These are phyloP conservation scores for Ochetophila trinervis DNA, from an alignment of 306 rosid genomes.

Conservation along the genomic window DNA sequence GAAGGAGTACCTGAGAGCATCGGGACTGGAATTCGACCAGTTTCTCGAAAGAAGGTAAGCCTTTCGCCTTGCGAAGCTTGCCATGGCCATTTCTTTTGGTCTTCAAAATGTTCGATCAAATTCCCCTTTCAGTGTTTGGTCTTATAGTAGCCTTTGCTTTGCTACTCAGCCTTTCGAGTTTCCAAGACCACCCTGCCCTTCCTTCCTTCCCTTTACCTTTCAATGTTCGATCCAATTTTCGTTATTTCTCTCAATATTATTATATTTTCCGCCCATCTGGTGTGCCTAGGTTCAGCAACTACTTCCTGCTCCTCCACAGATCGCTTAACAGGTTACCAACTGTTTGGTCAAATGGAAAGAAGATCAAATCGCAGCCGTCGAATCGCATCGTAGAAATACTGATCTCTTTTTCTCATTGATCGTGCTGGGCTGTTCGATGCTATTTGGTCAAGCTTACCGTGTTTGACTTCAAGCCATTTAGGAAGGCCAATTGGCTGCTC, in stretches of 20 bases:
- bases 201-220: neutral
- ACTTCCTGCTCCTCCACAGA: neutral
- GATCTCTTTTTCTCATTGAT: neutral
- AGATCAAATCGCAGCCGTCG: neutral
- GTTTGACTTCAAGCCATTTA: neutral
- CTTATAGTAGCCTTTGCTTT: neutral
- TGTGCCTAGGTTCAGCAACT: neutral
- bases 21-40: slow-evolving; percentile 34
- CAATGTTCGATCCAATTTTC: no score
- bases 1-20: slow-evolving; percentile 42
- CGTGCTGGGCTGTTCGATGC: neutral
- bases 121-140: neutral
- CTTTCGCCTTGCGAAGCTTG: slow-evolving; percentile 81
- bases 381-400: neutral
- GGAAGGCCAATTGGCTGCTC: no score
- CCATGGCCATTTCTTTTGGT: slow-evolving; percentile 53
- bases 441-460: neutral
- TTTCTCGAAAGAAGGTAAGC: slow-evolving; percentile 47
- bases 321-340: slow-evolving; percentile 2
- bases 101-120: neutral
- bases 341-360: neutral
- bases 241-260: neutral
- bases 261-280: neutral
- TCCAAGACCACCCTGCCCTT: neutral
- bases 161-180: no score